Conservation (phyloP, 2,329 filamentous ascomycete species). For the Coleophoma cylindrospora region DNA sequence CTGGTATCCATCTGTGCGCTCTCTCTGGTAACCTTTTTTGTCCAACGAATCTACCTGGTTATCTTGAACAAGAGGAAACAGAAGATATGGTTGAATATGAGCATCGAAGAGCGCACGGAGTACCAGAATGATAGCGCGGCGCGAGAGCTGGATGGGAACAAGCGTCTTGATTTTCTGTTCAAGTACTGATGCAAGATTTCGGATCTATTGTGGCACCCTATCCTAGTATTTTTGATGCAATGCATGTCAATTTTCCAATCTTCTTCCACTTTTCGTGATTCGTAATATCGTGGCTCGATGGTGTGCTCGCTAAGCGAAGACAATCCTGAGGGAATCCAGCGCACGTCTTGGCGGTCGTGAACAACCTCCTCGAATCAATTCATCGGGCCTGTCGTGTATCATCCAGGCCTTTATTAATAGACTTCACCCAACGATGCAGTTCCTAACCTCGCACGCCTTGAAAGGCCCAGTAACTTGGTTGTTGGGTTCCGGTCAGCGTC, state of each 20-base stretch:
- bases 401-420: no score
- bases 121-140: slow-evolving; percentile 41
- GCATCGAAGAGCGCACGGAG: slow-evolving; percentile 33
- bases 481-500: no score
- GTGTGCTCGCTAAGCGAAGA: neutral
- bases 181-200: slow-evolving; percentile 28
- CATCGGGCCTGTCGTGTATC: no score
- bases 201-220: slow-evolving; percentile 2
- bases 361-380: no score
- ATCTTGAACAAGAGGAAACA: slow-evolving; percentile 44
- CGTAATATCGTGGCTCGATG: neutral
- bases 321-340: neutral
- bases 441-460: no score
- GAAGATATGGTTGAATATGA: slow-evolving; percentile 39
- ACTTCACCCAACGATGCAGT: no score
- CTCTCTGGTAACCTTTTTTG: slow-evolving; percentile 42
- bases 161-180: slow-evolving; percentile 46
- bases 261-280: no score
- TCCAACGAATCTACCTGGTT: slow-evolving; percentile 38
- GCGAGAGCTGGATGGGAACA: slow-evolving; percentile 42
- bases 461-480: no score
- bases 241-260: no score
- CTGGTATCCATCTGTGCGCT: slow-evolving; percentile 46
- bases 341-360: neutral
- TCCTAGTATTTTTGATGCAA: neutral